These are phyloP conservation scores for Coemansia sp. DNA, from an alignment of 192 early-diverging fungal species.

Conservation along the genomic window DNA sequence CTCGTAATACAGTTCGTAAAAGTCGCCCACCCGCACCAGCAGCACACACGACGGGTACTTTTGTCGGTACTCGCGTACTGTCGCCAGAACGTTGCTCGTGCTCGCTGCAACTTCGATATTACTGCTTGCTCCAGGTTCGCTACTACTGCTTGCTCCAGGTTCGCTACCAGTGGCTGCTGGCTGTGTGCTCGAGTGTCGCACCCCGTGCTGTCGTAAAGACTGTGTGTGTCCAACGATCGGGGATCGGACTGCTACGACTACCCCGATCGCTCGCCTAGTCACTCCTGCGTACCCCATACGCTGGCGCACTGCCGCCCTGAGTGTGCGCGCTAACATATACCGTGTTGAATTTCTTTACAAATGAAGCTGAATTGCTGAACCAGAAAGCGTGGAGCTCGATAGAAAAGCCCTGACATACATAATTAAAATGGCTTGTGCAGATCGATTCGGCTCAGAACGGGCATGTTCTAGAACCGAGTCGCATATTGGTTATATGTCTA, in stretches of 20 bases:
- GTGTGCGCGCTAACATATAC: not conserved
- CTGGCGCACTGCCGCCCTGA: not conserved
- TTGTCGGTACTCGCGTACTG: constrained; percentile 57
- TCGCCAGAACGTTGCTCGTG: constrained; percentile 39
- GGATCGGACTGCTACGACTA: not conserved
- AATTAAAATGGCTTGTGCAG: no score
- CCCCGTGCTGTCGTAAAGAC: not conserved
- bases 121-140: no score
- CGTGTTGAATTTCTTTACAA: not conserved
- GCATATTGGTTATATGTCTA: no score
- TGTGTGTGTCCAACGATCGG: not conserved
- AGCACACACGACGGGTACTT: constrained; percentile 69
- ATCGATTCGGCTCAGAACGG: no score
- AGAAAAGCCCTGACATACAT: no score
- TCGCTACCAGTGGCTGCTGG: not conserved
- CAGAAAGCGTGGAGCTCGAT: no score
- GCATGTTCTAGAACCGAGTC: no score
- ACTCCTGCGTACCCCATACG: not conserved
- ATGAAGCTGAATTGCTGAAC: no score
- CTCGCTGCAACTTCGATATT: not conserved
- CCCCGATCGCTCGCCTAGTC: not conserved
- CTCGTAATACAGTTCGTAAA: constrained; percentile 78
- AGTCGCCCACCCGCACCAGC: constrained; percentile 74
- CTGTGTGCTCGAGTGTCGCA: not conserved
- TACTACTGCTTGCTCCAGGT: not conserved